Evolutionary conservation across 1,284 basidiomycete species (phyloP), one percentile per base, ranked within the genome.

Genomic region (Afroboletus lepidellus): DNA sequence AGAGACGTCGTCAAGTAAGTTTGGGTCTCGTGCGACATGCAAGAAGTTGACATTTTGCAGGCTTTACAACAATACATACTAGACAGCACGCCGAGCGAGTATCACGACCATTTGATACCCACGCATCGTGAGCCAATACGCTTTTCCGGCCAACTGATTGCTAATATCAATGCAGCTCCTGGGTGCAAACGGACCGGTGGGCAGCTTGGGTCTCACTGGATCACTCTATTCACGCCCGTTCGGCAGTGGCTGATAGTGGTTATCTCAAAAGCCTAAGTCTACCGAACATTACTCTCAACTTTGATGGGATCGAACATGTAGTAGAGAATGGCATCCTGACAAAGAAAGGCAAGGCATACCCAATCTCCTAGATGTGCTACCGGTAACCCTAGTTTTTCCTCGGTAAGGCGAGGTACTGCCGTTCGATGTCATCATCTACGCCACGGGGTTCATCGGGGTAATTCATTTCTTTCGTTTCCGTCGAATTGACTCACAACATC

Each of bases 271-370:
- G 71, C 15, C 65, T 79, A 29, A 64, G 72, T 53, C 64, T 68
- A 21, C 68, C 72, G 4, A 81, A 81, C 51, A 60, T 79, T 33
- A 57, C 69, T 25, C 67, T 77, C n/a, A 65, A 67, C 42, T 71
- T 70, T 57, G 70, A 72, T 46, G 65, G 66, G 8, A 75, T 81
- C 53, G 56, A 59, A 18, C 59, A 61, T 46, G 58, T 79, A 47
- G 65, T 66, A 9, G 65, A 72, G 46, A 59, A 64, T 16, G 76
- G 76, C 0, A 62, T 79, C 29, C 25, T 63, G 32, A 73, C 73
- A 5, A 64, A 64, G 48, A 68, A 65, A 46, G 75, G 75, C 59
- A 51, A 36, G 54, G 3, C 6, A n/a, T 16, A 8, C 8, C 30
- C 27, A 18, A n/a, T n/a, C 46, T 37, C 11, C 2, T 43, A 18